phyloP scores from a whole-genome alignment of 2,329 filamentous ascomycete species.

The Ramularia collo-cygni region DNA sequence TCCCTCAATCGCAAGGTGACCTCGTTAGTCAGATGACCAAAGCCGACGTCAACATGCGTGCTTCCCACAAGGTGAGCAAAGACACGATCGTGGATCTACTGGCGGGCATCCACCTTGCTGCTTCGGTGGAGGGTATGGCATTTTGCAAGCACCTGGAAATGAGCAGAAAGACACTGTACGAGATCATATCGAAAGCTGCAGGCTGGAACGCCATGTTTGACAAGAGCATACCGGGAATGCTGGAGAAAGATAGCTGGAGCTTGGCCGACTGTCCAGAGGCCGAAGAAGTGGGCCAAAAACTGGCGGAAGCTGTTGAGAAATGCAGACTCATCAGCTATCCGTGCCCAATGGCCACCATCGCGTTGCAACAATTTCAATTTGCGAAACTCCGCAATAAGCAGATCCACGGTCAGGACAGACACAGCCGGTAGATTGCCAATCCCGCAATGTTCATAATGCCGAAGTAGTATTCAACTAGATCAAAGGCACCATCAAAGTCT shows the following conservation, averaged over 20 bases:
- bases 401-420: constrained; percentile 15
- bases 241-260: constrained; percentile 30
- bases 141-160: constrained; percentile 42
- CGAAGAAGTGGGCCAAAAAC: constrained; percentile 32
- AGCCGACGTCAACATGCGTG: constrained; percentile 33
- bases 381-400: constrained; percentile 20
- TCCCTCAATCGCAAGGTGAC: constrained; percentile 27
- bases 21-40: constrained; percentile 28
- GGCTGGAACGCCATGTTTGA: constrained; percentile 42
- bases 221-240: constrained; percentile 29
- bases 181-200: constrained; percentile 42
- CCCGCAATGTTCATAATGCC: too few relatives aligned
- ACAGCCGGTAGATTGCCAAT: too few relatives aligned
- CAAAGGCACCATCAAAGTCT: too few relatives aligned
- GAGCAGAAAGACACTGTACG: constrained; percentile 40
- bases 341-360: constrained; percentile 30
- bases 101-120: constrained; percentile 43
- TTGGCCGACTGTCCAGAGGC: constrained; percentile 32
- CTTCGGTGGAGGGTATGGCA: constrained; percentile 42
- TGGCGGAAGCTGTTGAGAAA: constrained; percentile 39
- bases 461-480: too few relatives aligned
- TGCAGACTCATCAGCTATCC: constrained; percentile 27
- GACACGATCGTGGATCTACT: constrained; percentile 36
- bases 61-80: constrained; percentile 30
- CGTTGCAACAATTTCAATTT: constrained; percentile 31